phyloP scores from a whole-genome alignment of 2,329 filamentous ascomycete genomes.

The Blumeria graminis region DNA sequence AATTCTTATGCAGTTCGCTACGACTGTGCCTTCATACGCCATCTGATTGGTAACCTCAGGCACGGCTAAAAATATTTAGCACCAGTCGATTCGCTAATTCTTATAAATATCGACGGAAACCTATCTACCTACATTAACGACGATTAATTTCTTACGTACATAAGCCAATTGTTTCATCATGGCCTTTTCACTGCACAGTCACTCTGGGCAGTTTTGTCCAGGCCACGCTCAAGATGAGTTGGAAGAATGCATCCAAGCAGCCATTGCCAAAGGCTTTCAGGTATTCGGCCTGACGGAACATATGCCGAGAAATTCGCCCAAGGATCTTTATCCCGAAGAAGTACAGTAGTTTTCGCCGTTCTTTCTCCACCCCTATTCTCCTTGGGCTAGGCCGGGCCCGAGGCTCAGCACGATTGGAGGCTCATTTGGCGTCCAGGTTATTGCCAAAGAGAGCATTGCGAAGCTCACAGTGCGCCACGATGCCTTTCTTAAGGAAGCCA shows the following conservation, averaged over 20 bases:
- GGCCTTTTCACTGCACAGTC: slow-evolving; percentile 95
- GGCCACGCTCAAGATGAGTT: slow-evolving; percentile 68
- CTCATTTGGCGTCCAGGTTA: background rate
- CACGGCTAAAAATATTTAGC: too few relatives aligned
- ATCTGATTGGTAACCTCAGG: too few relatives aligned
- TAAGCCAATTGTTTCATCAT: slow-evolving; percentile 22
- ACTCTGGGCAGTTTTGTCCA: slow-evolving; percentile 91
- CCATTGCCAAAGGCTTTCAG: slow-evolving; percentile 55
- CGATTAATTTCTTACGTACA: too few relatives aligned
- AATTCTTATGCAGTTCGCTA: too few relatives aligned
- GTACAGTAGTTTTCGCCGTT: slow-evolving; percentile 17
- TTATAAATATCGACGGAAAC: too few relatives aligned
- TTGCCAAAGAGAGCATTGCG: slow-evolving; percentile 16
- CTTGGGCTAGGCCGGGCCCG: background rate
- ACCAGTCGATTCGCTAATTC: too few relatives aligned
- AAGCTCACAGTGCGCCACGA: slow-evolving; percentile 32
- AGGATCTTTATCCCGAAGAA: slow-evolving; percentile 86
- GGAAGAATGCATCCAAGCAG: slow-evolving; percentile 59
- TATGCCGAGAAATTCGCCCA: slow-evolving; percentile 53
- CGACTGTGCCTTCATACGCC: too few relatives aligned
- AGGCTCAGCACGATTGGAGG: too few relatives aligned
- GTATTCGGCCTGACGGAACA: slow-evolving; percentile 83
- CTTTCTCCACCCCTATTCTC: background rate
- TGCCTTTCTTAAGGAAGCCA: slow-evolving; percentile 53
- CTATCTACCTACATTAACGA: too few relatives aligned